Percentiles rank a stretch among this genome's conserved stretches.
phyloP scores from a whole-genome alignment of 495 filamentous ascomycete genomes.

The Entonaema liquescens region DNA sequence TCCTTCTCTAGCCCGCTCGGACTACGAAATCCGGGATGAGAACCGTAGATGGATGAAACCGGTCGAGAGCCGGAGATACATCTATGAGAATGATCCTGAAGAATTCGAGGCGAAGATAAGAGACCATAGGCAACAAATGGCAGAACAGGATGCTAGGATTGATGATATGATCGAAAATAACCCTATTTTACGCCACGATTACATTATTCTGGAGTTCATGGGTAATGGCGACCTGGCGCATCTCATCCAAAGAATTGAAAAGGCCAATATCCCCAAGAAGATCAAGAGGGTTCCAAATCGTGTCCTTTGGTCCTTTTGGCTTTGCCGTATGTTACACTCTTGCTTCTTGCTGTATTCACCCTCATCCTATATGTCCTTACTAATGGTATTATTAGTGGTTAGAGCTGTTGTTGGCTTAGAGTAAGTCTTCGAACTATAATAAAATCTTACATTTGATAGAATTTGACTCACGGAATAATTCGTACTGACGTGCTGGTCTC shows the following conservation, averaged over 20 bases:
- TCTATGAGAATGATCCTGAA: neutral
- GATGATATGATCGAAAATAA: neutral
- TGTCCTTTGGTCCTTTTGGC: conserved; percentile 40
- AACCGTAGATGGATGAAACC: neutral
- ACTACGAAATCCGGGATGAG: neutral
- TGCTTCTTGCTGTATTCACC: neutral
- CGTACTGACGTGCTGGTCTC: neutral
- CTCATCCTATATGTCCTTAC: neutral
- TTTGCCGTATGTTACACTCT: conserved; percentile 28
- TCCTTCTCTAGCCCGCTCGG: neutral
- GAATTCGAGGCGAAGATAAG: neutral
- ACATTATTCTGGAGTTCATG: conserved; percentile 15
- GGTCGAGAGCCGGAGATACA: neutral
- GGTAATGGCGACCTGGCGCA: conserved; percentile 22
- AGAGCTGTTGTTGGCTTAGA: conserved; percentile 22
- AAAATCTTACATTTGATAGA: neutral
- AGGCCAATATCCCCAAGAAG: neutral
- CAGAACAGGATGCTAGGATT: neutral
- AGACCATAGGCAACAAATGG: too few relatives aligned
- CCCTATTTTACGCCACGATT: conserved; percentile 12
- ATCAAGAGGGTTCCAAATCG: conserved; percentile 18
- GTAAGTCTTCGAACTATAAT: conserved; percentile 1
- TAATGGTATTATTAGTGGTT: conserved; percentile 29
- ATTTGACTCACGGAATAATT: neutral
- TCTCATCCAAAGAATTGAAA: conserved; percentile 9